A percentile compares a stretch with the other conserved stretches of the same genome.
Conservation (phyloP, 179 eudicot genomes). For the Beta corolliflora region DNA sequence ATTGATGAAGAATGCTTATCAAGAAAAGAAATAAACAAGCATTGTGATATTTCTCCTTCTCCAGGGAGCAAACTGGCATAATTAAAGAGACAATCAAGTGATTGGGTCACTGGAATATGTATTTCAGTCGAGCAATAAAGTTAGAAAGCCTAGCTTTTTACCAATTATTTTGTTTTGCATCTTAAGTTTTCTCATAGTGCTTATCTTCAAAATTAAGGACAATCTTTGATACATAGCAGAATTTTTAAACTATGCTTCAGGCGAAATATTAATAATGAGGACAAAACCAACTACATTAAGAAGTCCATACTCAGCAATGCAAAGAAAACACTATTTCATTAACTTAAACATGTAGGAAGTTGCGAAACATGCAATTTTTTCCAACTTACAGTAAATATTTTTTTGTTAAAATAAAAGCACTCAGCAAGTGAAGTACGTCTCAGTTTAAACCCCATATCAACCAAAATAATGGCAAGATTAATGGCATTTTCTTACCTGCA, state of each 20-base stretch:
- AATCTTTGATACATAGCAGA: not conserved
- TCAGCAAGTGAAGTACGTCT: not conserved
- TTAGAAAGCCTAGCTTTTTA: not conserved
- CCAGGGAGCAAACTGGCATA: not conserved
- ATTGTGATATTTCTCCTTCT: not conserved
- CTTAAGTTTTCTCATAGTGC: not conserved
- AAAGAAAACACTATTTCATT: not conserved
- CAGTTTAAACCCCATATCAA: not conserved
- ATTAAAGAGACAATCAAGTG: not conserved
- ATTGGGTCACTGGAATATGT: not conserved
- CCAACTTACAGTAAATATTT: not conserved
- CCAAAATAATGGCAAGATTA: not conserved
- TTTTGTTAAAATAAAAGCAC: too few species aligned
- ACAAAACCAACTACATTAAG: not conserved
- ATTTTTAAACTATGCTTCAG: not conserved
- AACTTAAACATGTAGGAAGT: not conserved
- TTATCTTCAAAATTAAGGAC: not conserved
- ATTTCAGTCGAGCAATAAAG: not conserved
- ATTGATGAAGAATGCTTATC: not conserved
- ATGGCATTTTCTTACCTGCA: conserved; percentile 53
- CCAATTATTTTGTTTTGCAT: not conserved
- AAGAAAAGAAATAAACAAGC: not conserved
- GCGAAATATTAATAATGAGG: not conserved
- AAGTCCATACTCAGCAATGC: not conserved
- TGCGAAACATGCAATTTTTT: not conserved